Evolutionary conservation across 371 early-diverging fungal genomes (phyloP), one percentile per base, ranked within the genome.

Genomic region (Batrachochytrium dendrobatidis): DNA sequence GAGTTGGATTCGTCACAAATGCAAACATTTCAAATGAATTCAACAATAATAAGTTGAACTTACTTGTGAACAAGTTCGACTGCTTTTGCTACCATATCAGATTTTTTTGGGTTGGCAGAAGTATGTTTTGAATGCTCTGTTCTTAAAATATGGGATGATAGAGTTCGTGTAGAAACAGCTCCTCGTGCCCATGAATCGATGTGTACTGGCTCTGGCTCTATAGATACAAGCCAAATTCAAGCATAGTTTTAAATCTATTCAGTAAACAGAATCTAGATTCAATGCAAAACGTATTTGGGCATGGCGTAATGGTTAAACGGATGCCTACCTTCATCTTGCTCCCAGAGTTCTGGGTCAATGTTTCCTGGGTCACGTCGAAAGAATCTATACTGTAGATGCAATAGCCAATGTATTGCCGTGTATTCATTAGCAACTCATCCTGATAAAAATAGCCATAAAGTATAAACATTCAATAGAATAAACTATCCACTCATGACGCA

Each of bases 181-280:
- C 73, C 75, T 28, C 74, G 64, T 3, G 75, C 75, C 80, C 80
- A 80, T 1, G 80, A 80, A 62, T 80, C 80, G 17, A 68, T 64
- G 5, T 46, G 17, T n/a, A 67, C 68, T 4, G 70, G 69, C 20
- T 61, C 58, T 1, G 77, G 80, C 58, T 80, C 80, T 79, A 58
- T 31, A 10, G 48, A 20, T 56, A 53, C n/a, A 12, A 18, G 18
- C 22, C 24, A 22, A 15, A 18, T 51, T 34, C 34, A 59, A 35
- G 39, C 25, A 8, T 56, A 20, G 1, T 17, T 1, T 1, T n/a
- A 12, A 30, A 24, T 12, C 24, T 0, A 24, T 10, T 17, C 1
- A 34, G 46, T 8, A 15, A 34, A 32, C 29, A 1, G 25, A 7
- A 15, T 3, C 15, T 22, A 20, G 55, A 43, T 46, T 24, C 30